Evolutionary conservation across 345 rosid species (phyloP).

Genomic region (Moricandia moricandioides): DNA sequence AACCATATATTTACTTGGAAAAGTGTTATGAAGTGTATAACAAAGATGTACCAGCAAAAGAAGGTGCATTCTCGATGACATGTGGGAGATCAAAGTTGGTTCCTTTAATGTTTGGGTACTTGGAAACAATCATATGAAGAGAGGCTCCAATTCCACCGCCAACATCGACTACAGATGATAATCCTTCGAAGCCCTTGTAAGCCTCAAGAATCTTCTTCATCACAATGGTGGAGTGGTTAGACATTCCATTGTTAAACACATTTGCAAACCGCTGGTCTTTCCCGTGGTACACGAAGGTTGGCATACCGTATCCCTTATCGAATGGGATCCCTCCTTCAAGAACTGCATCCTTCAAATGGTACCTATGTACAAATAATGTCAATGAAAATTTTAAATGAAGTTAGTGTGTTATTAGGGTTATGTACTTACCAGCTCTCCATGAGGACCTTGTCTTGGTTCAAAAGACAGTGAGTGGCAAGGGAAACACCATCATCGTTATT

Average conservation of each 20-base stretch:
- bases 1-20: not conserved
- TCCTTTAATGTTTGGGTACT: constrained; percentile 43
- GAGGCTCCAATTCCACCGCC: constrained; percentile 62
- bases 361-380: not conserved
- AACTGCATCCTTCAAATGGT: not conserved
- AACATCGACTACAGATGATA: constrained; percentile 52
- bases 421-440: not conserved
- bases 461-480: constrained; percentile 3
- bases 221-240: constrained; percentile 39
- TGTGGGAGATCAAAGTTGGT: constrained; percentile 48
- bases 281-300: not conserved
- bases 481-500: not conserved
- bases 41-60: not conserved
- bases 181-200: constrained; percentile 54
- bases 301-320: not conserved
- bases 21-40: not conserved
- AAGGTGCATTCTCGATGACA: constrained; percentile 28
- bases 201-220: constrained; percentile 48
- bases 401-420: not conserved
- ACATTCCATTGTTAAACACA: constrained; percentile 2
- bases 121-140: constrained; percentile 45
- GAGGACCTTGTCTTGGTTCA: constrained; percentile 2
- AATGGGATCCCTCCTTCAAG: constrained; percentile 4
- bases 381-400: too few species aligned
- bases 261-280: not conserved